A percentile compares a stretch with the other conserved stretches of the same genome.
phyloP scores from a whole-genome alignment of 2,329 filamentous ascomycete genomes.

The Penicillium sp. region DNA sequence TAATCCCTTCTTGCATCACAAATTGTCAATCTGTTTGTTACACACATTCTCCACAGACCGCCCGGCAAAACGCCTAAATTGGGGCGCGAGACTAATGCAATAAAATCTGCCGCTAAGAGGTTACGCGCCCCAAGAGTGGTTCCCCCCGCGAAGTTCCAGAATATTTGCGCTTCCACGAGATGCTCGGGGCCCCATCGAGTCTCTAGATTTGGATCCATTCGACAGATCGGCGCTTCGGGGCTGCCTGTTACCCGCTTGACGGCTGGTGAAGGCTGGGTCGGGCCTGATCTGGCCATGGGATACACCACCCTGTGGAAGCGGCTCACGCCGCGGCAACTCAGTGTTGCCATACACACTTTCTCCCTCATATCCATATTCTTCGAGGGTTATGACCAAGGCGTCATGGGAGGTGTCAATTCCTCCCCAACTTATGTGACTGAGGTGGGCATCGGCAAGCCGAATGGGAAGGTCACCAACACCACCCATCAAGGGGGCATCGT shows the following conservation, averaged over 20 bases:
- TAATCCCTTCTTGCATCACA: neutral
- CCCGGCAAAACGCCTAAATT: constrained; percentile 24
- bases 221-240: constrained; percentile 4
- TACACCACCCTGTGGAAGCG: constrained; percentile 49
- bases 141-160: constrained; percentile 20
- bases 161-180: neutral
- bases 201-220: constrained; percentile 18
- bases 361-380: constrained; percentile 42
- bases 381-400: constrained; percentile 59
- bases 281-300: constrained; percentile 34
- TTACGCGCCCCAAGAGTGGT: constrained; percentile 28
- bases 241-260: neutral
- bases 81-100: constrained; percentile 2
- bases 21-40: too few species aligned
- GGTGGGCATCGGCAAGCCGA: constrained; percentile 51
- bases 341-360: constrained; percentile 41
- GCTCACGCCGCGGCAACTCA: constrained; percentile 49
- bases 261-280: neutral
- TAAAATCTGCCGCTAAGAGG: constrained; percentile 14
- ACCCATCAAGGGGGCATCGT: constrained; percentile 58
- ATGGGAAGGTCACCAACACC: constrained; percentile 53
- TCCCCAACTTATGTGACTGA: constrained; percentile 41
- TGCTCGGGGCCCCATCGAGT: constrained; percentile 1
- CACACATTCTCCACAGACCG: neutral
- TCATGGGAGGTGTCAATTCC: constrained; percentile 57